Percentiles rank a stretch among this genome's conserved stretches.
Evolutionary conservation across 1,139 yeast species (phyloP).

Genomic region (Arxiozyma bovina): DNA sequence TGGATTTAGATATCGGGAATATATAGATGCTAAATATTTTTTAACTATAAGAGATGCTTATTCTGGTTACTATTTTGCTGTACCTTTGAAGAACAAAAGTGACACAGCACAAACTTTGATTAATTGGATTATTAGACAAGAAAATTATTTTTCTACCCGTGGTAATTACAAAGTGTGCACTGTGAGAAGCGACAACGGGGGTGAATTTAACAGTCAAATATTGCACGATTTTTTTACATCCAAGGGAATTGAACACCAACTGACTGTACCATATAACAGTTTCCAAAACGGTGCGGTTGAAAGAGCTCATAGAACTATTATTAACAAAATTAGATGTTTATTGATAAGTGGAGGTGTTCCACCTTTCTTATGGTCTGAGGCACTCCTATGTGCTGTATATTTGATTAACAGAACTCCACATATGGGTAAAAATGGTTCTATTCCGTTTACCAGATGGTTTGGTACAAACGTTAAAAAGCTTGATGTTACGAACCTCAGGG

Average conservation of each 20-base stretch:
- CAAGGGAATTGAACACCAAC: constrained; percentile 9
- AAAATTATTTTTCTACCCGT: constrained; percentile 4
- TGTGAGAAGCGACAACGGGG: constrained; percentile 10
- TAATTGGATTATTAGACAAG: constrained; percentile 5
- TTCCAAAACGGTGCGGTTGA: constrained; percentile 12
- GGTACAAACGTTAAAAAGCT: too few relatives aligned
- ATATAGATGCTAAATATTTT: constrained; percentile 2
- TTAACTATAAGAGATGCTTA: constrained; percentile 7
- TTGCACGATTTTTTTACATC: constrained; percentile 2
- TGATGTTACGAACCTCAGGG: too few relatives aligned
- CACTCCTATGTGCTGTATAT: too few relatives aligned
- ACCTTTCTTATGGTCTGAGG: background rate
- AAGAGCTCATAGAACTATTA: constrained; percentile 8
- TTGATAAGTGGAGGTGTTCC: too few relatives aligned
- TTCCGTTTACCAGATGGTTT: too few relatives aligned
- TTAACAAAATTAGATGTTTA: background rate
- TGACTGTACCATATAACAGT: constrained; percentile 10
- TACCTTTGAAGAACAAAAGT: constrained; percentile 3
- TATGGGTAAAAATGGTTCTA: too few relatives aligned
- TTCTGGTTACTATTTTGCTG: constrained; percentile 4
- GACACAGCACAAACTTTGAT: constrained; percentile 3
- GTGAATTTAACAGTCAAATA: constrained; percentile 6
- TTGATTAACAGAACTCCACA: too few relatives aligned
- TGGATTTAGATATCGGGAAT: constrained; percentile 4
- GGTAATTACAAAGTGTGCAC: constrained; percentile 6